A percentile compares a stretch with the other conserved stretches of the same genome.
These are phyloP conservation scores for Mucor plumbeus DNA, from an alignment of 371 early-diverging fungal species.

Conservation along the genomic window DNA sequence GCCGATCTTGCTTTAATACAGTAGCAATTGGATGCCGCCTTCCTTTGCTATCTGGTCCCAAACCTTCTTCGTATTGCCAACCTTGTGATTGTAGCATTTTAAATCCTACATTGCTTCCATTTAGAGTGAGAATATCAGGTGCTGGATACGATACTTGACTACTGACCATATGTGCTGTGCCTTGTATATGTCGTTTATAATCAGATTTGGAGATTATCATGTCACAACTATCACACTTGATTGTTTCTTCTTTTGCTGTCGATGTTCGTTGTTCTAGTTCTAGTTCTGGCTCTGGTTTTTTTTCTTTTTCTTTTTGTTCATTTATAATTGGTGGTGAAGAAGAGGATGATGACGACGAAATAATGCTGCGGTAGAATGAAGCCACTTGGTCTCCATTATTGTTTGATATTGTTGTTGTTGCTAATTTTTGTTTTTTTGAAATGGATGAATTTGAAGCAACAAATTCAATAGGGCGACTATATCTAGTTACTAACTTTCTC, in stretches of 20 bases:
- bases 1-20: conserved; percentile 51
- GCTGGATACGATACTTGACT: conserved; percentile 8
- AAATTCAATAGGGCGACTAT: conserved; percentile 23
- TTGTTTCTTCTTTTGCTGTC: not conserved
- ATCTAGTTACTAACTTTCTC: conserved; percentile 11
- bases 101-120: conserved; percentile 47
- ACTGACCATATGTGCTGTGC: conserved; percentile 44
- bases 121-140: conserved; percentile 31
- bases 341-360: not conserved
- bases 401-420: not conserved
- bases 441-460: not conserved
- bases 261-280: no score
- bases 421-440: not conserved
- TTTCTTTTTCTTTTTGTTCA: not conserved
- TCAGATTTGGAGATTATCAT: conserved; percentile 18
- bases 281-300: not conserved
- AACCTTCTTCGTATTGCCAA: conserved; percentile 60
- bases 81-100: conserved; percentile 56
- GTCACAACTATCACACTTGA: conserved; percentile 37
- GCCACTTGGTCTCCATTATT: conserved; percentile 17
- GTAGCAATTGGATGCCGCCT: conserved; percentile 57
- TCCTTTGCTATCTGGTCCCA: conserved; percentile 54
- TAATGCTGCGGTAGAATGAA: conserved; percentile 17
- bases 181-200: conserved; percentile 33
- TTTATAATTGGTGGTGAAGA: not conserved